Conservation (phyloP, 1,284 basidiomycete species). For the Cutaneotrichosporon sp. region DNA sequence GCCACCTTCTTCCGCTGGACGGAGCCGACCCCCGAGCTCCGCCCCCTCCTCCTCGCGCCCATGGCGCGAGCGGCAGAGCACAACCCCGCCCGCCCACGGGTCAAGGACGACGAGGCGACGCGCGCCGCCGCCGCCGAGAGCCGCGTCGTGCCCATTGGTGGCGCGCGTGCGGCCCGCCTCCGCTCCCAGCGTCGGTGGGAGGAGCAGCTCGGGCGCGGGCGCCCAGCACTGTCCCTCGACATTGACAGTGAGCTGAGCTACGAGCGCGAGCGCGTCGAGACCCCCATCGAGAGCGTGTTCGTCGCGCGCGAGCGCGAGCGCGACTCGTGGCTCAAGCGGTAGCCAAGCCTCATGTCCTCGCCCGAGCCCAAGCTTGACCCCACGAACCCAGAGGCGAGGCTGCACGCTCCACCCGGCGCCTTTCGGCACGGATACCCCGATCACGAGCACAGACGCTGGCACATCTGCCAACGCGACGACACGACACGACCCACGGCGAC, state of each 20-base stretch:
- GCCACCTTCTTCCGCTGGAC: slow-evolving; percentile 1
- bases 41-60: background rate
- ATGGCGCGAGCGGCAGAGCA: background rate
- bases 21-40: background rate
- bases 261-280: slow-evolving; percentile 1
- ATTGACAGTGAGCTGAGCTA: background rate
- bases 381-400: no score
- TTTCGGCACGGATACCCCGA: background rate
- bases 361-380: no score
- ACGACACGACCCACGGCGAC: background rate
- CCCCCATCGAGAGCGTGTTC: background rate
- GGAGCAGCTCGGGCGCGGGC: background rate
- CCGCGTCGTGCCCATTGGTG: slow-evolving; percentile 1
- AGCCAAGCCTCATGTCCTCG: background rate
- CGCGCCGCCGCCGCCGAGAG: background rate
- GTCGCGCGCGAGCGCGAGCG: background rate
- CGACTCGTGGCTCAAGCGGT: background rate
- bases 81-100: background rate
- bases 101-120: background rate
- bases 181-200: background rate
- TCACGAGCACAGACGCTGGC: background rate
- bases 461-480: background rate
- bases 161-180: background rate
- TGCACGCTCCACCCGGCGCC: background rate
- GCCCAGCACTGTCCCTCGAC: background rate